Evolutionary conservation across 768 basidiomycete species (phyloP).

Genomic region (Mycena kentingensis): DNA sequence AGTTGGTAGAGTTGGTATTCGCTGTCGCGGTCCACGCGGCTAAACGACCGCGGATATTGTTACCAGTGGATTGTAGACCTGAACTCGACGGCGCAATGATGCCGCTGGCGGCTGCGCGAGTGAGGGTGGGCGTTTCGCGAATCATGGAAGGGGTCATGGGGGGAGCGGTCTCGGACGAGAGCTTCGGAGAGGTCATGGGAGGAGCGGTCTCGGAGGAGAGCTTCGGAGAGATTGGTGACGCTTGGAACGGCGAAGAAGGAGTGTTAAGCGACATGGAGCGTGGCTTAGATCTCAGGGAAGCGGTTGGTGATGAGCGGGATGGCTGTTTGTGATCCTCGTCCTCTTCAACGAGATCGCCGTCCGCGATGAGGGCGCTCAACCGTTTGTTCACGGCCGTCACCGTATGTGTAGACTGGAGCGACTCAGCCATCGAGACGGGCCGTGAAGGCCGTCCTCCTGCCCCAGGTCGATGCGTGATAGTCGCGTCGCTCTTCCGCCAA

Average conservation of each 20-base stretch:
- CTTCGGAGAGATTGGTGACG: no score
- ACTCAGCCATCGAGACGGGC: constrained; percentile 79
- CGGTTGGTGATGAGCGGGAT: constrained; percentile 41
- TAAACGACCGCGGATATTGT: constrained; percentile 49
- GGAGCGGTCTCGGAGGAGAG: constrained; percentile 31
- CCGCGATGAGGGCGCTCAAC: constrained; percentile 66
- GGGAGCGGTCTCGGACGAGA: constrained; percentile 25
- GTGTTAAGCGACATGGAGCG: constrained; percentile 69
- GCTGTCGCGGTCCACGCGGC: constrained; percentile 51
- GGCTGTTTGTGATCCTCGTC: constrained; percentile 38
- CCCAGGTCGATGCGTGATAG: constrained; percentile 64
- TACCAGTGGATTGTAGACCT: constrained; percentile 37
- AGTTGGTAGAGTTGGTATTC: no score
- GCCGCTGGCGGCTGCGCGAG: constrained; percentile 42
- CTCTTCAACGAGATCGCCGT: constrained; percentile 71
- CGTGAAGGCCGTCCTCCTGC: constrained; percentile 55
- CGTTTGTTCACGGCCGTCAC: constrained; percentile 68
- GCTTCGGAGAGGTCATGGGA: constrained; percentile 40
- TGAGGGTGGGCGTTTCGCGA: constrained; percentile 44
- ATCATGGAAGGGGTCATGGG: constrained; percentile 29
- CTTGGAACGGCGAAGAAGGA: constrained; percentile 35
- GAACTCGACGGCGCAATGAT: constrained; percentile 42
- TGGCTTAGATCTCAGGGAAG: constrained; percentile 51
- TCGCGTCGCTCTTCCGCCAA: constrained; percentile 83
- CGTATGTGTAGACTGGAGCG: constrained; percentile 72